phyloP scores from a whole-genome alignment of 805 yeast species.

The Teunomyces panamensis region DNA sequence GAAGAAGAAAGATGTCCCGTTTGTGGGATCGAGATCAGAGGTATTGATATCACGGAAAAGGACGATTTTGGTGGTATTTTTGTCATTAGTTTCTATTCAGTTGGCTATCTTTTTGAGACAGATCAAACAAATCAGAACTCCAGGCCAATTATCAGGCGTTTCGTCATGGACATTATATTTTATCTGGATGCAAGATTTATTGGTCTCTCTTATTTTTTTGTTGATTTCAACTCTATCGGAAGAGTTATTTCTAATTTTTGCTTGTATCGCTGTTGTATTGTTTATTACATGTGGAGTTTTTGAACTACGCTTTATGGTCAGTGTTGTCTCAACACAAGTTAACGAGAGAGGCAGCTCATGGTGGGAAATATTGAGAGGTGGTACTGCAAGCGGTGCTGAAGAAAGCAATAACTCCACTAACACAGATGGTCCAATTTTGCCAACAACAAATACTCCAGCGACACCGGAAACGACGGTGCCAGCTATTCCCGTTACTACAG shows the following conservation, averaged over 20 bases:
- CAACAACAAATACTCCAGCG: constrained; percentile 2
- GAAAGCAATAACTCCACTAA: background rate
- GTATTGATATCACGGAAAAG: constrained; percentile 36
- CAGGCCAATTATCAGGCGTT: constrained; percentile 72
- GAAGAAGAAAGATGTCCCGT: constrained; percentile 11
- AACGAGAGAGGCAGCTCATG: constrained; percentile 68
- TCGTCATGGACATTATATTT: constrained; percentile 56
- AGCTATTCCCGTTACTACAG: constrained; percentile 8
- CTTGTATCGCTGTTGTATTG: constrained; percentile 66
- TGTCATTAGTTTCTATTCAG: constrained; percentile 46
- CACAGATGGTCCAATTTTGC: background rate
- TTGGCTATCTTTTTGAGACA: constrained; percentile 61
- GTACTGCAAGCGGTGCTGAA: background rate
- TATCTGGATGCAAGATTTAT: constrained; percentile 69
- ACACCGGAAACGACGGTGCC: constrained; percentile 10
- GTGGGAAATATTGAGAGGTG: constrained; percentile 64
- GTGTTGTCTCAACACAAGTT: constrained; percentile 65
- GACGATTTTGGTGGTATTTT: constrained; percentile 42
- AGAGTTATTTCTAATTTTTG: constrained; percentile 61
- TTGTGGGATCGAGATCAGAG: constrained; percentile 60
- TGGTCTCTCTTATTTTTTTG: constrained; percentile 59
- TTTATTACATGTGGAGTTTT: constrained; percentile 70
- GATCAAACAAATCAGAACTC: constrained; percentile 69
- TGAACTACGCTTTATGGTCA: constrained; percentile 70
- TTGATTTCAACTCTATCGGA: constrained; percentile 54